phyloP scores from a whole-genome alignment of 768 basidiomycete species.

The Mycena indigotica region DNA sequence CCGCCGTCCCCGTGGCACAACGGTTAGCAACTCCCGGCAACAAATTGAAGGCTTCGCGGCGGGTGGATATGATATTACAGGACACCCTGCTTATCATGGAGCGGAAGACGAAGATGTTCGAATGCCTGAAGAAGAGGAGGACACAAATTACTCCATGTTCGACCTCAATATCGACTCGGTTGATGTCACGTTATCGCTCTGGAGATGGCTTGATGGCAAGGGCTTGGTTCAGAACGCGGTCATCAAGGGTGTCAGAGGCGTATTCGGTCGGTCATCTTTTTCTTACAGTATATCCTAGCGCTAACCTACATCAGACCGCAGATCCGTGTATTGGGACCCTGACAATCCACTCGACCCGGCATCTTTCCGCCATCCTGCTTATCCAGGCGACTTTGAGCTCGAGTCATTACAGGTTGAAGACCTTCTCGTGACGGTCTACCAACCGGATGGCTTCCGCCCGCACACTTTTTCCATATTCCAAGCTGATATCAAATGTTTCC shows the following conservation, averaged over 20 bases:
- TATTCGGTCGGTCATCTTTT: conserved; percentile 64
- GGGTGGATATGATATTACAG: conserved; percentile 74
- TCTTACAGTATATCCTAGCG: neutral
- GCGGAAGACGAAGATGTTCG: conserved; percentile 59
- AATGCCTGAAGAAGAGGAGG: conserved; percentile 45
- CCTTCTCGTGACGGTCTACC: conserved; percentile 90
- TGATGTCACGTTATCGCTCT: conserved; percentile 89
- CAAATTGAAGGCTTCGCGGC: conserved; percentile 42
- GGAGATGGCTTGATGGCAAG: conserved; percentile 94
- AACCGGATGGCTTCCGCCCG: conserved; percentile 90
- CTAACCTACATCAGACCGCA: conserved; percentile 64
- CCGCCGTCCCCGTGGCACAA: conserved; percentile 55
- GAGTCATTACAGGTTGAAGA: conserved; percentile 91
- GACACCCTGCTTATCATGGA: conserved; percentile 71
- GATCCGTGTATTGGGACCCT: conserved; percentile 84
- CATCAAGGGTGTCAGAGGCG: conserved; percentile 91
- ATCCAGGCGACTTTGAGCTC: conserved; percentile 88
- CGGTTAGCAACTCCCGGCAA: conserved; percentile 11
- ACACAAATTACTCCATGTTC: conserved; percentile 84
- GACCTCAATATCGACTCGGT: conserved; percentile 93
- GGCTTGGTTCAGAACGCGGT: conserved; percentile 90
- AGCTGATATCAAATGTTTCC: conserved; percentile 78
- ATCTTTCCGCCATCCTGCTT: conserved; percentile 71
- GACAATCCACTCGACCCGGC: conserved; percentile 81
- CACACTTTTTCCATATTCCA: conserved; percentile 92